Evolutionary conservation across 768 basidiomycete genomes (phyloP).

Genomic region (Suillus occidentalis): DNA sequence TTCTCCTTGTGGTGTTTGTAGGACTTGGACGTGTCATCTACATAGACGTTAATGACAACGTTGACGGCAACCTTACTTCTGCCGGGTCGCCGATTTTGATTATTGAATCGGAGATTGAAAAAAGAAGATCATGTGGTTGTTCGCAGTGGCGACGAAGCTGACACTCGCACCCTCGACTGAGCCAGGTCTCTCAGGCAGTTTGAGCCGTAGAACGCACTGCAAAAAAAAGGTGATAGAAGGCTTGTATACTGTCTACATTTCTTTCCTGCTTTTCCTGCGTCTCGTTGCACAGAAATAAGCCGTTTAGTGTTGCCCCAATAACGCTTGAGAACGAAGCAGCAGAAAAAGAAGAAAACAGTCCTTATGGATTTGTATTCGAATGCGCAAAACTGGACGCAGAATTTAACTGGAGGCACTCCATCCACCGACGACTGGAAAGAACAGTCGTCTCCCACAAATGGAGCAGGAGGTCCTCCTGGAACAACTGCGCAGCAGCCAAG

Average conservation of each 20-base stretch:
- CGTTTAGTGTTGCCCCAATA: conserved; percentile 42
- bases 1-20: background rate
- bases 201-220: conserved; percentile 36
- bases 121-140: conserved; percentile 24
- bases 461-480: conserved; percentile 27
- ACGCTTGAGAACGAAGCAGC: conserved; percentile 42
- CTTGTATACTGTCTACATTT: conserved; percentile 39
- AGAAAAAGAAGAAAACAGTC: conserved; percentile 42
- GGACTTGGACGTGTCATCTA: background rate
- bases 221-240: conserved; percentile 39
- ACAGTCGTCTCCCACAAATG: conserved; percentile 25
- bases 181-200: conserved; percentile 39
- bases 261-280: conserved; percentile 35
- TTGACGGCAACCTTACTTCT: background rate
- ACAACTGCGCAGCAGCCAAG: conserved; percentile 28
- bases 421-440: conserved; percentile 43
- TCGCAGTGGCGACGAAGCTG: conserved; percentile 32
- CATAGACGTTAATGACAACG: background rate
- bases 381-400: conserved; percentile 41
- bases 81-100: conserved; percentile 23
- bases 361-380: conserved; percentile 48
- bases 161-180: conserved; percentile 40
- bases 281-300: conserved; percentile 47
- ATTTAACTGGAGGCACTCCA: conserved; percentile 31
- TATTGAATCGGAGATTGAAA: conserved; percentile 26